Base-by-base conservation (phyloP, 2,329 filamentous ascomycete species). In the Aspergillus udagawae region DNA sequence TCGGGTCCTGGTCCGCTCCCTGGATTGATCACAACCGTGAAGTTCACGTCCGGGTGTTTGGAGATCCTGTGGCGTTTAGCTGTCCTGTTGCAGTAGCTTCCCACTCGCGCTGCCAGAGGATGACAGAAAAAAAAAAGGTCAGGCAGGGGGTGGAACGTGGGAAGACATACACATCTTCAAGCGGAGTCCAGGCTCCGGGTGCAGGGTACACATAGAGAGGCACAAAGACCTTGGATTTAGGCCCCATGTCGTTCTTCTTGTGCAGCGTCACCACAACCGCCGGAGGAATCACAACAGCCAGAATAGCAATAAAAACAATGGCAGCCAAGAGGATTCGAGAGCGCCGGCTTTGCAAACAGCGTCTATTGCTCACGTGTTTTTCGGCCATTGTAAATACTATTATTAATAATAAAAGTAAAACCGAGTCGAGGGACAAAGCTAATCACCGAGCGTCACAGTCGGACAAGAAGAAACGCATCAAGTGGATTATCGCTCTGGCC, bases 11-110 rank as follows among this genome's bases (percentile, higher is more conserved):
- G 81, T 60, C 70, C 82, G 62, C 66, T 79, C 60, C 74, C 74
- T 67, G 76, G 74, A 58, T 82, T 82, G 57, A 82, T 76, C 56
- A 79, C 72, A 29, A 80, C 75, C 47, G 81, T 82, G 63, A 82
- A 82, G 55, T 80, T 73, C 62, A 77, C 65, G 54, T 71, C 61
- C 35, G 74, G 74, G 61, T 77, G 67, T n/a, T 65, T 54, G 55
- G 68, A 66, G 44, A 77, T 71, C 59, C 74, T 76, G 65, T 62
- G 61, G 60, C 23, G 60, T 53, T 71, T 59, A 73, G 67, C 56
- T 61, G 58, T 51, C 28, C 8, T 29, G n/a, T n/a, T n/a, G n/a
- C 8, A 3, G 9, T 29, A 25, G 28, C 28, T 10, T 10, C 10
- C 28, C 9, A 10, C 27, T 25, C 23, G 25, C 25, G 6, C 17